Base-by-base conservation (phyloP, 352 stramenopile species). In the Phytophthora pluvialis region DNA sequence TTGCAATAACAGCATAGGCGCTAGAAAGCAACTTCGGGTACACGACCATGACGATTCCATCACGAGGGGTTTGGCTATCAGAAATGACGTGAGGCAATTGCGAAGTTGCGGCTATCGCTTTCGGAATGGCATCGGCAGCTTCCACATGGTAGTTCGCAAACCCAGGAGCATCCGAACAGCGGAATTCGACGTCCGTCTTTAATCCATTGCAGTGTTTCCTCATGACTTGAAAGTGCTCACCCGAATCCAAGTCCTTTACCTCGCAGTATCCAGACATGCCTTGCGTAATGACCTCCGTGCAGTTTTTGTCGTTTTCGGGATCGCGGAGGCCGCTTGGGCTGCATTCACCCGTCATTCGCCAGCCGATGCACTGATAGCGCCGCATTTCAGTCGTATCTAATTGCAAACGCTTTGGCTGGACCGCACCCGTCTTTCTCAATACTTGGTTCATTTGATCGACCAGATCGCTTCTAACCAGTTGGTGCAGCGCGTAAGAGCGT, bases 11-110 rank as follows among this genome's bases (percentile, higher is more conserved):
- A 5, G 65, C 71, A 47, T 83, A 73, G 18, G 60, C 62, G 16
- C 70, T 71, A 15, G 61, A 58, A 5, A 84, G 44, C 40, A 80
- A 25, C 38, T 76, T 74, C 0, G 72, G 73, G 53, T 84, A 78
- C 5, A 80, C 62, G n/a, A 79, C 61, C 54, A 83, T 76, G 40
- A 75, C 51, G 36, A 87, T 82, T 0, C 73, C 75, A 26, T 69
- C 52, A 0, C 59, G 56, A 2, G 48, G 11, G n/a, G 11, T 69
- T 64, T 21, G 44, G 28, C 25, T 63, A 26, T 12, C 28, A 43
- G 29, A 57, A 68, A 6, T 44, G 13, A 29, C 31, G 0, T 35
- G 32, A 11, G 48, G 7, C 18, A 57, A 52, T 12, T 60, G 13
- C 1, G 49, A n/a, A n/a, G n/a, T n/a, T n/a, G n/a, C n/a, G n/a